phyloP scores from a whole-genome alignment of 2,329 filamentous ascomycete species.

The Pseudogymnoascus sp. region DNA sequence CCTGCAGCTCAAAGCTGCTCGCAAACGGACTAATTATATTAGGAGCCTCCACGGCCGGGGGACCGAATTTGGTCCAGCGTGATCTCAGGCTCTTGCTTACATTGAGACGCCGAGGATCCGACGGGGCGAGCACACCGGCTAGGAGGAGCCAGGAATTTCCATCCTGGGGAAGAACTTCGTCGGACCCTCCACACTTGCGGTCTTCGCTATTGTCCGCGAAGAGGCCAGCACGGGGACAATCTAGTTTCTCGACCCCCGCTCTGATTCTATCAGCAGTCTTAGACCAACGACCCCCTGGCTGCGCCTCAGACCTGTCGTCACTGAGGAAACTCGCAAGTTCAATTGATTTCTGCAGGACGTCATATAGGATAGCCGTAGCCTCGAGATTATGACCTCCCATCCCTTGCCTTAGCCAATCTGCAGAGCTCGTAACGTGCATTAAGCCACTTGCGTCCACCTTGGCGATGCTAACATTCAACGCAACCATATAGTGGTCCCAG shows the following conservation, averaged over 20 bases:
- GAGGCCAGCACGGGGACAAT: conserved; percentile 17
- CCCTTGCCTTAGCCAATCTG: conserved; percentile 23
- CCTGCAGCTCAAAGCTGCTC: conserved; percentile 34
- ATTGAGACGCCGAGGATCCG: conserved; percentile 15
- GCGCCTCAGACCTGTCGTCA: conserved; percentile 20
- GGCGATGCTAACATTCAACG: conserved; percentile 35
- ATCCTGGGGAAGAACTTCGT: conserved; percentile 23
- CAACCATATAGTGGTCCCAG: conserved; percentile 40
- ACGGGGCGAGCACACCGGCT: conserved; percentile 14
- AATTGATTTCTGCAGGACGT: conserved; percentile 40
- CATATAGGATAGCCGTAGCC: conserved; percentile 43
- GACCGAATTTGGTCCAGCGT: conserved; percentile 37
- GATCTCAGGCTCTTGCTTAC: conserved; percentile 31
- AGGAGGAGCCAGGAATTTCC: conserved; percentile 32
- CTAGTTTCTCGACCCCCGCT: conserved; percentile 19
- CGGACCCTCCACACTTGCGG: conserved; percentile 2
- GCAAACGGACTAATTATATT: conserved; percentile 35
- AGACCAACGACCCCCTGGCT: conserved; percentile 13
- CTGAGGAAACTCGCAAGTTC: conserved; percentile 37
- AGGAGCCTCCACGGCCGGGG: conserved; percentile 34
- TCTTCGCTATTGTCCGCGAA: conserved; percentile 13
- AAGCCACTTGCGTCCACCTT: conserved; percentile 33
- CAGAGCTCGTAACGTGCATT: conserved; percentile 38
- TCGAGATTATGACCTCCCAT: conserved; percentile 25
- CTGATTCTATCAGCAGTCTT: conserved; percentile 15